phyloP scores from a whole-genome alignment of 164 flowering plant genomes.

The Cinnamomum chago region DNA sequence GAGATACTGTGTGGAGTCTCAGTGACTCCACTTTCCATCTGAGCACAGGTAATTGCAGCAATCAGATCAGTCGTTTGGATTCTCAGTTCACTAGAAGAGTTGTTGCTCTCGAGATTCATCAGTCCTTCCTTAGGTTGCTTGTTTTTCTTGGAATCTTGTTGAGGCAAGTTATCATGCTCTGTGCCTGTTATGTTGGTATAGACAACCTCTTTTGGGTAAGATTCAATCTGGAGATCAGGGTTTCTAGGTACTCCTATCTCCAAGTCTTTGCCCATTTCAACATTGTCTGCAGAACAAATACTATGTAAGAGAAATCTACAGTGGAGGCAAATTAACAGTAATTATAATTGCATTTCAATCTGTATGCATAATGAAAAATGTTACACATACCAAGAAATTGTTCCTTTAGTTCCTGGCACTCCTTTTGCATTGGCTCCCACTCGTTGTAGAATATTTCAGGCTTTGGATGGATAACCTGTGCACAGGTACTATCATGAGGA shows the following conservation, averaged over 20 bases:
- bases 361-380: background rate
- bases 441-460: constrained; percentile 31
- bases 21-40: constrained; percentile 17
- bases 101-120: constrained; percentile 21
- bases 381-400: constrained; percentile 31
- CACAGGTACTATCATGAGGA: constrained; percentile 59
- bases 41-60: constrained; percentile 21
- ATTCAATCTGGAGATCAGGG: constrained; percentile 26
- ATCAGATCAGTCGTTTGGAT: constrained; percentile 17
- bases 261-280: constrained; percentile 44
- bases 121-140: constrained; percentile 21
- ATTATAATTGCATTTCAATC: background rate
- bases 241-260: constrained; percentile 32
- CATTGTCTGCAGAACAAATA: constrained; percentile 30
- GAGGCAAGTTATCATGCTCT: constrained; percentile 24
- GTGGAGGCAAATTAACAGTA: background rate
- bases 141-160: constrained; percentile 15
- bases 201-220: constrained; percentile 21
- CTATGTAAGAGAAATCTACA: background rate
- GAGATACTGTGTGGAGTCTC: constrained; percentile 23
- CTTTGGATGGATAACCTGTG: constrained; percentile 45
- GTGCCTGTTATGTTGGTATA: constrained; percentile 14
- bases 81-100: constrained; percentile 14
- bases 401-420: constrained; percentile 29
- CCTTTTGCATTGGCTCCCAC: constrained; percentile 27